Base-by-base conservation (phyloP, 2,329 filamentous ascomycete genomes). In the Fusarium piperis region DNA sequence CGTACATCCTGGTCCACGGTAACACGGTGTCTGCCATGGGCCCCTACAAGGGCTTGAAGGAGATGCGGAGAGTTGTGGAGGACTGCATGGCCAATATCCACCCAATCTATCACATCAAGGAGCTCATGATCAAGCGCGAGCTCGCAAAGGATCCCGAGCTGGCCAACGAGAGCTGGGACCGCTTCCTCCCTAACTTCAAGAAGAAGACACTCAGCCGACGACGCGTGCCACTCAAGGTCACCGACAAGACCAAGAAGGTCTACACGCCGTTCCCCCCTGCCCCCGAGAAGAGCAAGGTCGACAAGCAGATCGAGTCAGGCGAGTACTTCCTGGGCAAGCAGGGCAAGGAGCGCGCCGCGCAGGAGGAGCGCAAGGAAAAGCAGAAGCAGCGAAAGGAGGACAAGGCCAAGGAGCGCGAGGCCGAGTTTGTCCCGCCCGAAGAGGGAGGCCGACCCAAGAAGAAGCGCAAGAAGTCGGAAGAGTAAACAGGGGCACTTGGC, bases 281-380 rank as follows among this genome's bases (percentile, higher is more conserved):
- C 46, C 94, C 95, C 73, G 95, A 99, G 87, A 97, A 97, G 93
- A 98, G 95, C 90, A 99, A 98, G 90, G 89, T 99, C 76, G 96
- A 99, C 83, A 84, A 94, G 82, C 95, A 99, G 88, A 97, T 99
- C 85, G 96, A 99, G 86, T 95, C 90, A 76, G 95, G 96, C 83
- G 95, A 98, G 84, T 99, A 97, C 85, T 98, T 98, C 82, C 83
- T 99, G 79, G 91, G 92, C 79, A 97, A 97, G 86, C 91, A 95
- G 78, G 95, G 94, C 67, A 97, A 97, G 87, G 94, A 97, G 78
- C 88, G 95, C 68, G 92, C 91, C 61, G 90, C 87, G 52, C 91
- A 93, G 82, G 92, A 95, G 79, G 93, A 94, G 78, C 87, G 94
- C 73, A 88, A 94, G 78, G 94, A 97, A 81, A 91, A 92, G 82